Conservation (phyloP, 202 grass and related monocot species). For the Digitaria exilis region DNA sequence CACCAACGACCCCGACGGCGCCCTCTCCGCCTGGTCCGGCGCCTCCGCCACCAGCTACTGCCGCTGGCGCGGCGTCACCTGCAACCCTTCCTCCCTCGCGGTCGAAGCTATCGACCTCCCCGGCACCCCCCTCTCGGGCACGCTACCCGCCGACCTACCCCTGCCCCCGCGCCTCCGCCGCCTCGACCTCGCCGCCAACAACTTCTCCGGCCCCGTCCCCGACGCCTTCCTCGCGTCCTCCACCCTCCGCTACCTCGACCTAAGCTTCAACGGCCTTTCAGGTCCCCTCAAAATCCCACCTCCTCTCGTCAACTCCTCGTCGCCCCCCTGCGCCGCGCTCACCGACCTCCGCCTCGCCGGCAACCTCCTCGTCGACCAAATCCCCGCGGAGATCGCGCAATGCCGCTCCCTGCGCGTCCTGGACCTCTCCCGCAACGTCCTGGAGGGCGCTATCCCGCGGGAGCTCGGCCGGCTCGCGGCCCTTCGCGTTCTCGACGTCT, state of each 20-base stretch:
- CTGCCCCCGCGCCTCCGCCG: constrained; percentile 48
- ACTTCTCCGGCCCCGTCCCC: constrained; percentile 65
- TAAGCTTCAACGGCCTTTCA: constrained; percentile 48
- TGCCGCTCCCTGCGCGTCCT: constrained; percentile 51
- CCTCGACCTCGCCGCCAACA: constrained; percentile 60
- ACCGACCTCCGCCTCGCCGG: constrained; percentile 54
- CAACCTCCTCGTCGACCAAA: constrained; percentile 53
- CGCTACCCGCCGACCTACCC: constrained; percentile 31
- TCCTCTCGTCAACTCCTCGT: background rate
- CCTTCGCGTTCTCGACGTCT: constrained; percentile 64
- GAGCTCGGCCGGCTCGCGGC: constrained; percentile 38
- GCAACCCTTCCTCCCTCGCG: constrained; percentile 31
- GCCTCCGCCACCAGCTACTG: constrained; percentile 38
- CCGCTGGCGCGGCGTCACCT: constrained; percentile 62
- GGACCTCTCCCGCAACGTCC: constrained; percentile 58
- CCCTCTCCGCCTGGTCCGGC: constrained; percentile 49
- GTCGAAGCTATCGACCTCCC: constrained; percentile 52
- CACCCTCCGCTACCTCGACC: constrained; percentile 56
- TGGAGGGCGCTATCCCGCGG: constrained; percentile 53
- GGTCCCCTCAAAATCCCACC: constrained; percentile 34
- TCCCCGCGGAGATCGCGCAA: constrained; percentile 47
- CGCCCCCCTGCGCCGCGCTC: constrained; percentile 39
- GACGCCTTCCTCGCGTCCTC: constrained; percentile 41
- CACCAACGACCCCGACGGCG: constrained; percentile 39
- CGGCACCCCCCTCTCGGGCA: constrained; percentile 38